phyloP scores from a whole-genome alignment of 176 grass and related monocot species.

The Cymbopogon citratus region DNA sequence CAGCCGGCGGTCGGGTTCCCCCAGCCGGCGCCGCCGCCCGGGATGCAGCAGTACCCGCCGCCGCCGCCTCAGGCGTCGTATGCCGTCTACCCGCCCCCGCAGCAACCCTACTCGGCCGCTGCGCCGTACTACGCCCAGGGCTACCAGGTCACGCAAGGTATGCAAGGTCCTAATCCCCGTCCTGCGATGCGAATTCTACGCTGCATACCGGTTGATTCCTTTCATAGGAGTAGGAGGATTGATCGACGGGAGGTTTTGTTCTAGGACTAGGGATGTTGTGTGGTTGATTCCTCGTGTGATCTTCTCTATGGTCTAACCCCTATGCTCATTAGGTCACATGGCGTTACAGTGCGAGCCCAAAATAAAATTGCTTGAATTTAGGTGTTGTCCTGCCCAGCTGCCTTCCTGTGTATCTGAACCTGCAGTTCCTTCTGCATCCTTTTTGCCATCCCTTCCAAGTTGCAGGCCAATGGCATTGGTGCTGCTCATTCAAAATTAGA shows the following conservation, averaged over 20 bases:
- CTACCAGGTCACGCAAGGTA: slow-evolving; percentile 76
- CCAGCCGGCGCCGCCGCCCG: slow-evolving; percentile 49
- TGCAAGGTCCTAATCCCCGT: background rate
- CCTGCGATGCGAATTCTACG: background rate
- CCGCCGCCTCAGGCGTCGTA: slow-evolving; percentile 15
- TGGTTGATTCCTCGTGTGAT: background rate
- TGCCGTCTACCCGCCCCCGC: slow-evolving; percentile 35
- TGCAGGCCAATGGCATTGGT: background rate
- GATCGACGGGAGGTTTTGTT: background rate
- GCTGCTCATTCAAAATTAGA: background rate
- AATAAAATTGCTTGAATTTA: background rate
- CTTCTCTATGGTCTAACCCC: background rate
- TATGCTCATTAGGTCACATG: background rate
- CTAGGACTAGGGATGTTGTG: background rate
- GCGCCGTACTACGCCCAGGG: slow-evolving; percentile 62
- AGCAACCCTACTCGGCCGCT: slow-evolving; percentile 44
- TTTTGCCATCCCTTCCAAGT: background rate
- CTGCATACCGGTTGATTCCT: background rate
- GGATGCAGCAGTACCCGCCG: slow-evolving; percentile 13
- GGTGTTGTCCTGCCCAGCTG: background rate
- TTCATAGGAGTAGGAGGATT: background rate
- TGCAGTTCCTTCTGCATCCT: background rate
- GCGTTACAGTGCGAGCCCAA: background rate
- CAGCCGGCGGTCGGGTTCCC: slow-evolving; percentile 76
- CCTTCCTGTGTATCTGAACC: background rate